Evolutionary conservation across 305 asterid species (phyloP).

Genomic region (Caryopteris hybrid): DNA sequence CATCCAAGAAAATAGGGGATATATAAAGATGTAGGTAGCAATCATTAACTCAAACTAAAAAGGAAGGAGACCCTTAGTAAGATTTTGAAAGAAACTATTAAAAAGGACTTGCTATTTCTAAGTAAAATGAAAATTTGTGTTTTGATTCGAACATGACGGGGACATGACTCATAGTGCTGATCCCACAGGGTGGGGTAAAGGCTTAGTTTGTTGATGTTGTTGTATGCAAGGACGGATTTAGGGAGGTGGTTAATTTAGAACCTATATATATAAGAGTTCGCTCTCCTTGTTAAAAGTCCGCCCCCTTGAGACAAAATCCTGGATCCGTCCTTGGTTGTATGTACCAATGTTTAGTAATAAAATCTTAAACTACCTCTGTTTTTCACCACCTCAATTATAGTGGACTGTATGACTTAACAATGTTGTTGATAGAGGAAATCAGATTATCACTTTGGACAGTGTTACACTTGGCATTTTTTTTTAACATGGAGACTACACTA

Average conservation of each 20-base stretch:
- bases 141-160: neutral
- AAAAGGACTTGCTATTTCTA: neutral
- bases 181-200: neutral
- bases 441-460: neutral
- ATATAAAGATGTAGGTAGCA: neutral
- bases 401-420: neutral
- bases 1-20: neutral
- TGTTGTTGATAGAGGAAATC: constrained; percentile 1
- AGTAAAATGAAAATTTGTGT: neutral
- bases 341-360: neutral
- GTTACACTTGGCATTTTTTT: constrained; percentile 5
- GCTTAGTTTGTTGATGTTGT: neutral
- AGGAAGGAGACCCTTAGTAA: neutral
- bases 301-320: too few relatives aligned
- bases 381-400: neutral
- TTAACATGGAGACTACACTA: neutral
- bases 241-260: too few relatives aligned
- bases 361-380: neutral
- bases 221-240: too few relatives aligned
- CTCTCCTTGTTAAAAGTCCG: too few relatives aligned
- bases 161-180: neutral
- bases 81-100: neutral
- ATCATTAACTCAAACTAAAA: neutral
- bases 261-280: too few relatives aligned
- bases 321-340: too few relatives aligned